These are phyloP conservation scores for Helicocarpus griseus DNA, from an alignment of 2,329 filamentous ascomycete genomes.

Conservation along the genomic window DNA sequence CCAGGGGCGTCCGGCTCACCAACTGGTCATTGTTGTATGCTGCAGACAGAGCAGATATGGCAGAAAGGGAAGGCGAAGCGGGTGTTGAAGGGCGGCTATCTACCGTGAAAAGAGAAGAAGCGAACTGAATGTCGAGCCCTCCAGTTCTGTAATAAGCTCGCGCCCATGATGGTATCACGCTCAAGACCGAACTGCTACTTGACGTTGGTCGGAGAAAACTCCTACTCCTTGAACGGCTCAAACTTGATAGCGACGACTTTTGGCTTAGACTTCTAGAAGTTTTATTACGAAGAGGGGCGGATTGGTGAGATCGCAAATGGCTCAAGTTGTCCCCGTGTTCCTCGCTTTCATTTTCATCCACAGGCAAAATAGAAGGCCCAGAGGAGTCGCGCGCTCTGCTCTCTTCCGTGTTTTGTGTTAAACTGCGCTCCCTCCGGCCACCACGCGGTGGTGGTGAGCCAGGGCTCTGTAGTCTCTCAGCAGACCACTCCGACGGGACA, in stretches of 20 bases:
- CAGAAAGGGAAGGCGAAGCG: constrained; percentile 35
- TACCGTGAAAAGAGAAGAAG: constrained; percentile 31
- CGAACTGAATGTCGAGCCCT: constrained; percentile 40
- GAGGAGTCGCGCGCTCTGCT: constrained; percentile 13
- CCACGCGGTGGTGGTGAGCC: constrained; percentile 15
- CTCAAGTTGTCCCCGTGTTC: constrained; percentile 29
- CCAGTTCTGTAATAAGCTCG: constrained; percentile 63
- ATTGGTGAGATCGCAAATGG: constrained; percentile 26
- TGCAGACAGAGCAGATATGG: constrained; percentile 15
- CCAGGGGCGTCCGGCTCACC: constrained; percentile 22
- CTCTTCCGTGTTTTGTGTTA: neutral
- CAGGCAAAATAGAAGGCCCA: constrained; percentile 24
- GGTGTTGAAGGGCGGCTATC: constrained; percentile 25
- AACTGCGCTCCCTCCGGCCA: constrained; percentile 8
- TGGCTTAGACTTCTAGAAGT: constrained; percentile 29
- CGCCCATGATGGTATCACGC: constrained; percentile 38
- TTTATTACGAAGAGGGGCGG: constrained; percentile 17
- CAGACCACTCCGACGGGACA: constrained; percentile 35
- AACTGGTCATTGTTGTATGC: constrained; percentile 21
- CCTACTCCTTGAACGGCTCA: constrained; percentile 29
- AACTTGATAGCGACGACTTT: constrained; percentile 33
- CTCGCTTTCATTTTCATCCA: constrained; percentile 23
- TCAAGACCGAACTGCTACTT: constrained; percentile 34
- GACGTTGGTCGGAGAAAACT: constrained; percentile 33
- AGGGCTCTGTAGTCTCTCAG: constrained; percentile 22